Base-by-base conservation (phyloP, 768 basidiomycete genomes). In the Trametes cubensis region DNA sequence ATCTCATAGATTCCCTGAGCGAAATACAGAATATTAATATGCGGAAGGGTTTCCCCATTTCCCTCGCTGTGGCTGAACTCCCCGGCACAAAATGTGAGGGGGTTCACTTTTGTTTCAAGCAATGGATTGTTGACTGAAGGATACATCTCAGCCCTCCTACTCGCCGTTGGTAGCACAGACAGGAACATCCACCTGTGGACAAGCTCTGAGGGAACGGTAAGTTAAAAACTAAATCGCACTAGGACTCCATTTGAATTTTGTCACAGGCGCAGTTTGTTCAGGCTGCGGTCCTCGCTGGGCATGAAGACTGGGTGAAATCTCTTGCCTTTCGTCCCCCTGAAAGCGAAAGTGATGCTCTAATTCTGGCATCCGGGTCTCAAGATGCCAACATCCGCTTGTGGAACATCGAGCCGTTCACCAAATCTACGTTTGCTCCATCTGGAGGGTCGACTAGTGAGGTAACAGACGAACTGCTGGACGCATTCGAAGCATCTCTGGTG, bases 231-330 rank as follows among this genome's bases (percentile, higher is more conserved):
- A 13, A 30, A 14, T 7, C 23, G 17, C 10, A 5, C 5, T 28
- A 18, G 15, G 17, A 17, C 26, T 4, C 48, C 1, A 44, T 4
- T 14, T 26, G 48, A 28, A 13, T 11, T 10, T 11, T 4, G 14
- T 28, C 14, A 11, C 10, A 17, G 40, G 17, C 10, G 14, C 28
- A 88, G 89, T 90, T 88, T 70, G 78, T 86, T 15, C 79, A 76
- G 56, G 83, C 85, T 20, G 83, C 84, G 3, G 75, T 78, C 0
- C 78, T 92, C 50, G 76, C 83, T 14, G 97, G 97, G 2, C 97
- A 99, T 70, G 92, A 97, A 79, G 96, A 99, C 69, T 99, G 97
- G 97, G 82, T 98, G 56, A 86, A 90, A 55, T 81, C 86, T 62
- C 83, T 98, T 40, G 82, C 87, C 2, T 94, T 98, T 73, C 78